phyloP scores from a whole-genome alignment of 2,329 filamentous ascomycete genomes.

The Alternaria viburni region DNA sequence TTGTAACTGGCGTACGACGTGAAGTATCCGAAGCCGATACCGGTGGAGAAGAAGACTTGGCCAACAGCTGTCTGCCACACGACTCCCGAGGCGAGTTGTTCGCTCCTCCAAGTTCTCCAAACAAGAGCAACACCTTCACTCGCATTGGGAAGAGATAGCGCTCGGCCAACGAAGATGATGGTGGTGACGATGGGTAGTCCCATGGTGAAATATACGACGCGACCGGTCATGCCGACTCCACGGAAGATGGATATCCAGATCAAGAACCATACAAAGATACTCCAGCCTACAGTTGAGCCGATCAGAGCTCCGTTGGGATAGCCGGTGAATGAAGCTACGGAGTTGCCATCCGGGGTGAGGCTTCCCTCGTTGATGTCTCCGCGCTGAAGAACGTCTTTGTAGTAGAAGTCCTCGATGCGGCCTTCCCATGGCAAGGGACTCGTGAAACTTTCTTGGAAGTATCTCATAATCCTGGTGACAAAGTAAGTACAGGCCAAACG shows the following conservation, averaged over 20 bases:
- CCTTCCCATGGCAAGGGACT: slow-evolving; percentile 63
- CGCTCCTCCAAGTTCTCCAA: slow-evolving; percentile 58
- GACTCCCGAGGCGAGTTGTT: slow-evolving; percentile 57
- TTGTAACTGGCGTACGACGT: slow-evolving; percentile 66
- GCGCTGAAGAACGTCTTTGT: slow-evolving; percentile 57
- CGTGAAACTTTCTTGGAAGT: slow-evolving; percentile 63
- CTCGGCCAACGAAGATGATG: slow-evolving; percentile 62
- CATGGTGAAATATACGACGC: slow-evolving; percentile 69
- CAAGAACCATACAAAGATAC: slow-evolving; percentile 64
- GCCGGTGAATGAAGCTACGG: slow-evolving; percentile 53
- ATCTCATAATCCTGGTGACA: slow-evolving; percentile 59
- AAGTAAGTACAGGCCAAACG: background rate
- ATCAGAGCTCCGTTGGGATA: slow-evolving; percentile 58
- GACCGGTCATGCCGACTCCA: slow-evolving; percentile 63
- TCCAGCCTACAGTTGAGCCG: slow-evolving; percentile 65
- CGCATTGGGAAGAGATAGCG: slow-evolving; percentile 62
- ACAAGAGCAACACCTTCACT: slow-evolving; percentile 58
- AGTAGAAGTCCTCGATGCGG: slow-evolving; percentile 60
- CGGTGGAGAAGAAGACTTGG: slow-evolving; percentile 66
- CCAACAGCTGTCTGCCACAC: slow-evolving; percentile 67
- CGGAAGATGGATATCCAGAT: slow-evolving; percentile 67
- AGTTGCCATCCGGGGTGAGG: slow-evolving; percentile 43
- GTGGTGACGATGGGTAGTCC: slow-evolving; percentile 64
- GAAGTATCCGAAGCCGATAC: slow-evolving; percentile 64
- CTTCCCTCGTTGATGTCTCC: slow-evolving; percentile 49